Conservation (phyloP, 2,329 filamentous ascomycete genomes). For the Claviceps spartinae region DNA sequence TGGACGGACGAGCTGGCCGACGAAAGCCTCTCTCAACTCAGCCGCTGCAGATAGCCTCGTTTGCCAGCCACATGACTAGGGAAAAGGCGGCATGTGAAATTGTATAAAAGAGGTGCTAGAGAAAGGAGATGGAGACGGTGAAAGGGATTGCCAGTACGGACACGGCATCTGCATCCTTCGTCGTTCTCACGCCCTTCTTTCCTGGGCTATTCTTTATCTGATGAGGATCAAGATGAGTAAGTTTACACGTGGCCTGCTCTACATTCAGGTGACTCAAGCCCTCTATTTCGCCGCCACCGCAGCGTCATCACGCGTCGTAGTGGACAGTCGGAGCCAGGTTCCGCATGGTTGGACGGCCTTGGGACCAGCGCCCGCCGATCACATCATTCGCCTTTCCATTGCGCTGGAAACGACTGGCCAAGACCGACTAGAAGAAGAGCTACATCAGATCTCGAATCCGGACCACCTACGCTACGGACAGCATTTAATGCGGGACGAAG, state of each 20-base stretch:
- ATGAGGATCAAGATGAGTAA: neutral
- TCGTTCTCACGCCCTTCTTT: no score
- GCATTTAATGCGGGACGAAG: constrained; percentile 33
- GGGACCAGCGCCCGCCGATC: constrained; percentile 7
- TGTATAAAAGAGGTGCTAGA: no score
- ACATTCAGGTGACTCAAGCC: neutral
- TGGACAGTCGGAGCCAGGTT: constrained; percentile 10
- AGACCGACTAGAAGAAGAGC: constrained; percentile 25
- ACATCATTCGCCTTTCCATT: constrained; percentile 17
- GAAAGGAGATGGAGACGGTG: no score
- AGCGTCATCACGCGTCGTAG: constrained; percentile 1
- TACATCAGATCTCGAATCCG: constrained; percentile 36
- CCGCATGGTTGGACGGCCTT: constrained; percentile 13
- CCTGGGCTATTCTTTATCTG: no score
- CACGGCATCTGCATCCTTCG: no score
- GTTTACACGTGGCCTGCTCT: neutral
- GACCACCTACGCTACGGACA: constrained; percentile 31
- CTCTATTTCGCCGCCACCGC: neutral
- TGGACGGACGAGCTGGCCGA: no score
- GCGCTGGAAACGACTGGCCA: constrained; percentile 14
- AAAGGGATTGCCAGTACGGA: no score
- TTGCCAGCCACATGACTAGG: no score
- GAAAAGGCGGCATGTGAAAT: no score
- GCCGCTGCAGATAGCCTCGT: no score
- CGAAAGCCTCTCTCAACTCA: no score